phyloP scores from a whole-genome alignment of 2,329 filamentous ascomycete species.

The Trichoderma cornu-damae region DNA sequence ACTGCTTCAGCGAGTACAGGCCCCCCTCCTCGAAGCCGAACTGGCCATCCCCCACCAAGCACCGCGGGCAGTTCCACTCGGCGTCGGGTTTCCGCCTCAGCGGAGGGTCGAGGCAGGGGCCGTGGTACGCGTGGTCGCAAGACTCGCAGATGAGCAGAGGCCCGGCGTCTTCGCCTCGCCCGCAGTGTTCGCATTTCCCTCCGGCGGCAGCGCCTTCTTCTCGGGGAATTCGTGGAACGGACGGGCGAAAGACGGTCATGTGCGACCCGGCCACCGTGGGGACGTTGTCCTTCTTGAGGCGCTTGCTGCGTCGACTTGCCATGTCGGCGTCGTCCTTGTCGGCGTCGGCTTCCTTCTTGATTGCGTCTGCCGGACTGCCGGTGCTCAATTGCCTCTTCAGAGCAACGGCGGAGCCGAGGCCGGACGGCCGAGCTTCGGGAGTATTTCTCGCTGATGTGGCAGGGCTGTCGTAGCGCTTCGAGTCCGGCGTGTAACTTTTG shows the following conservation, averaged over 20 bases:
- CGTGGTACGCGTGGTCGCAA: conserved; percentile 85
- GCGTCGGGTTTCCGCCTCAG: conserved; percentile 67
- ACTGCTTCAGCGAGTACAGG: conserved; percentile 89
- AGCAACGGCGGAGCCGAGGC: conserved; percentile 50
- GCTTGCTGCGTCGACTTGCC: conserved; percentile 80
- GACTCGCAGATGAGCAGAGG: conserved; percentile 80
- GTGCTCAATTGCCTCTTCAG: conserved; percentile 74
- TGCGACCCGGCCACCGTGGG: conserved; percentile 93
- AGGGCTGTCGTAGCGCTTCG: conserved; percentile 58
- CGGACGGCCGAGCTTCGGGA: conserved; percentile 57
- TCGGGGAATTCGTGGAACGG: conserved; percentile 60
- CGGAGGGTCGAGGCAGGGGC: conserved; percentile 81
- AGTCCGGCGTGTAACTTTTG: conserved; percentile 58
- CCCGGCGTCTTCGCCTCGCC: conserved; percentile 66
- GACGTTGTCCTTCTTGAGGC: conserved; percentile 72
- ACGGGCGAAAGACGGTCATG: conserved; percentile 89
- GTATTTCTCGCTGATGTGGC: conserved; percentile 59
- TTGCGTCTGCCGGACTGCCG: conserved; percentile 45
- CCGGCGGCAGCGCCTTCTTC: conserved; percentile 45
- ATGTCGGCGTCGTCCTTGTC: conserved; percentile 57
- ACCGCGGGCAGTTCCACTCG: conserved; percentile 95
- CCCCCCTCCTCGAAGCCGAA: conserved; percentile 97
- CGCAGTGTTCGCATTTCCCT: conserved; percentile 81
- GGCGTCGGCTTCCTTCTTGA: conserved; percentile 43
- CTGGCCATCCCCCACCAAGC: conserved; percentile 90